Conservation (phyloP, 352 stramenopile genomes). For the Globisporangium mamillatum region DNA sequence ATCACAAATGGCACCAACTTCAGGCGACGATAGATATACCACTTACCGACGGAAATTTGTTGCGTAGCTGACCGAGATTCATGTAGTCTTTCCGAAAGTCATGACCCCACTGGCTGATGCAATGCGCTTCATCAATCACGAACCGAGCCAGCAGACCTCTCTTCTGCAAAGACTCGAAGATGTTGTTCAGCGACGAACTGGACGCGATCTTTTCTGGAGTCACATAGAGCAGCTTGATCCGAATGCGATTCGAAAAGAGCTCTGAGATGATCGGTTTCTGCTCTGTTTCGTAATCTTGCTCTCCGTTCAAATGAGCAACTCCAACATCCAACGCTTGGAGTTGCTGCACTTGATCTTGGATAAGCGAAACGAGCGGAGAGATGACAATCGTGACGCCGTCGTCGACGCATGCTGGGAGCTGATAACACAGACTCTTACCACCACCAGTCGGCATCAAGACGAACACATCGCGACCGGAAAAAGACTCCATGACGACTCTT, state of each 20-base stretch:
- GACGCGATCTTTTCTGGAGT: constrained; percentile 97
- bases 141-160: constrained; percentile 92
- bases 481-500: constrained; percentile 91
- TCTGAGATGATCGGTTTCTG: constrained; percentile 87
- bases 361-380: constrained; percentile 97
- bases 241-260: constrained; percentile 78
- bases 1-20: neutral
- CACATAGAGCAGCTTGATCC: constrained; percentile 97
- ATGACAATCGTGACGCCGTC: constrained; percentile 96
- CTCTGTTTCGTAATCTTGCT: constrained; percentile 85
- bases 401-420: constrained; percentile 88
- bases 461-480: constrained; percentile 95
- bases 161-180: constrained; percentile 82
- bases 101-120: constrained; percentile 98
- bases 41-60: constrained; percentile 90
- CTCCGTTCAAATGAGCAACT: constrained; percentile 80
- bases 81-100: constrained; percentile 99
- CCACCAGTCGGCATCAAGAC: constrained; percentile 99
- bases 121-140: constrained; percentile 97
- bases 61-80: constrained; percentile 88
- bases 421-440: constrained; percentile 99
- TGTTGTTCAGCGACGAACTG: constrained; percentile 80
- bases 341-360: constrained; percentile 98
- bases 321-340: constrained; percentile 92
- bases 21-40: neutral